Conservation (phyloP, 2,329 filamentous ascomycete species). For the Fusarium euwallaceae region DNA sequence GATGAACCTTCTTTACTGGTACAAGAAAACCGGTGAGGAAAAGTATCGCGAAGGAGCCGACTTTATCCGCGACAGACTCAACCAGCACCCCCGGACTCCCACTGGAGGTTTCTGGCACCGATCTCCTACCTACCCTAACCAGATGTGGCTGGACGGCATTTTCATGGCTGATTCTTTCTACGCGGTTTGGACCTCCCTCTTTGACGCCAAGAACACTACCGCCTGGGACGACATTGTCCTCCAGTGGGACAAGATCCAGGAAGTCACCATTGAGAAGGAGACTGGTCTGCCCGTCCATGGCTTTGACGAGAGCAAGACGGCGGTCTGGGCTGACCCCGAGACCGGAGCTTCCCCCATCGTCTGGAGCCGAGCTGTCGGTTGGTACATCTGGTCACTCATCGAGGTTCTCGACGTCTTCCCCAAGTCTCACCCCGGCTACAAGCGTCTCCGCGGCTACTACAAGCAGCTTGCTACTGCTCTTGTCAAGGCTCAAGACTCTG, state of each 20-base stretch:
- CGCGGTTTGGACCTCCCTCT: conserved; percentile 55
- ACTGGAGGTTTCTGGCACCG: conserved; percentile 68
- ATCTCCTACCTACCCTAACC: conserved; percentile 60
- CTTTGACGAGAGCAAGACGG: conserved; percentile 63
- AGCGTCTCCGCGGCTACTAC: conserved; percentile 54
- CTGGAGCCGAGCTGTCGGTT: conserved; percentile 67
- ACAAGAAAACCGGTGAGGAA: conserved; percentile 58
- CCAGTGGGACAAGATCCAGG: conserved; percentile 61
- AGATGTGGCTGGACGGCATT: conserved; percentile 71
- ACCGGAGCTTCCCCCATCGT: conserved; percentile 66
- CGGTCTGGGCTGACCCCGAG: conserved; percentile 63
- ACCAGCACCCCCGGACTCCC: conserved; percentile 63
- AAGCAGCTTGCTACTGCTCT: conserved; percentile 33
- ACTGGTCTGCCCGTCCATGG: conserved; percentile 64
- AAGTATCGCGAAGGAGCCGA: conserved; percentile 65
- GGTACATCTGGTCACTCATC: conserved; percentile 66
- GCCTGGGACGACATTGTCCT: conserved; percentile 60
- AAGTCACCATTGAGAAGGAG: conserved; percentile 54
- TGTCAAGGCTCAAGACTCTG: conserved; percentile 57
- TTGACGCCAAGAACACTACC: conserved; percentile 53
- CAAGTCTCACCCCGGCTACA: conserved; percentile 52
- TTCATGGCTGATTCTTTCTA: conserved; percentile 64
- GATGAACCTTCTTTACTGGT: conserved; percentile 64
- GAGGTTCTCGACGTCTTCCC: conserved; percentile 63
- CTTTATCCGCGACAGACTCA: conserved; percentile 59